These are phyloP conservation scores for Rhodotorula sp. DNA, from an alignment of 1,284 basidiomycete genomes.

Conservation along the genomic window DNA sequence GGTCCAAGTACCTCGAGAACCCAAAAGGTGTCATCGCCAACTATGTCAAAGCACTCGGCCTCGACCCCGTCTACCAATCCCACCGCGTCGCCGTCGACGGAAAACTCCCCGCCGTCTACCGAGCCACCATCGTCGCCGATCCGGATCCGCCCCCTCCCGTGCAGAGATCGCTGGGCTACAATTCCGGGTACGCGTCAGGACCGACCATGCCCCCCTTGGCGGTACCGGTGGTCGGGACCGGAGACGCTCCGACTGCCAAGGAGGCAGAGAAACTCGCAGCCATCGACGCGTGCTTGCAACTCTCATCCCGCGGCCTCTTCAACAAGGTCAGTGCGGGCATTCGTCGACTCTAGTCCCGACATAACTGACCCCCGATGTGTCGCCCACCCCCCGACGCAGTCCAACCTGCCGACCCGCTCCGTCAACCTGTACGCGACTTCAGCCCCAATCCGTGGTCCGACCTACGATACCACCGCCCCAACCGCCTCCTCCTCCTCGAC, in stretches of 20 bases:
- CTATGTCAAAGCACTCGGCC: conserved; percentile 9
- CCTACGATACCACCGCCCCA: background rate
- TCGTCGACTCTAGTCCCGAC: background rate
- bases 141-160: conserved; percentile 28
- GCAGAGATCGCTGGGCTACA: background rate
- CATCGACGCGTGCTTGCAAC: conserved; percentile 67
- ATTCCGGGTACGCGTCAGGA: conserved; percentile 4
- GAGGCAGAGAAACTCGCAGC: conserved; percentile 75
- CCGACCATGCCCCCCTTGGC: conserved; percentile 28
- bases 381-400: conserved; percentile 1
- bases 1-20: conserved; percentile 20
- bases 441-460: background rate
- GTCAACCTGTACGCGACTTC: conserved; percentile 10
- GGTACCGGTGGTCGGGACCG: conserved; percentile 50
- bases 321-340: conserved; percentile 21
- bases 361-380: background rate
- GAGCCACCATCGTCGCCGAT: conserved; percentile 35
- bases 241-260: conserved; percentile 68
- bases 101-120: background rate
- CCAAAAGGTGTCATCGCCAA: conserved; percentile 33
- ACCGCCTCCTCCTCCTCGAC: background rate
- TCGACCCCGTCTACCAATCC: conserved; percentile 15
- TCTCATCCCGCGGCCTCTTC: conserved; percentile 59
- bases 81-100: conserved; percentile 16
- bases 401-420: conserved; percentile 41